Evolutionary conservation across 148 eudicot genomes (phyloP).

Genomic region (Rhododendron williamsianum): DNA sequence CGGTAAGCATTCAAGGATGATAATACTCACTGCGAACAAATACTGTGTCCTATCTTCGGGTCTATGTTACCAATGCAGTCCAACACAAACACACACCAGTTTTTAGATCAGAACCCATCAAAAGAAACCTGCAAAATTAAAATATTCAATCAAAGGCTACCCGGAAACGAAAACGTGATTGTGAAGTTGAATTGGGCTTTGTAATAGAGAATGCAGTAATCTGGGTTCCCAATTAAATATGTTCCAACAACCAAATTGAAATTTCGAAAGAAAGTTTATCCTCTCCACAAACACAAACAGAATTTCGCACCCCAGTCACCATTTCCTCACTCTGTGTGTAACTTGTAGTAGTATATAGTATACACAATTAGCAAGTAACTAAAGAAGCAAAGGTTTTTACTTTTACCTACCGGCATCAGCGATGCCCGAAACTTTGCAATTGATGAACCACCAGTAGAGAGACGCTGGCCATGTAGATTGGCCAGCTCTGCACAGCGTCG

Average conservation of each 20-base stretch:
- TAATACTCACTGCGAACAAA: background rate
- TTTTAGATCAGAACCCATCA: too few species aligned
- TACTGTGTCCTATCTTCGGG: slow-evolving; percentile 47
- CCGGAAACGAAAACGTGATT: too few species aligned
- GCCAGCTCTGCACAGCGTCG: slow-evolving; percentile 59
- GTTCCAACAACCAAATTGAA: background rate
- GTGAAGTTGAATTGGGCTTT: too few species aligned
- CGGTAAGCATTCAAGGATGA: background rate
- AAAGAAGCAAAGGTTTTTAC: background rate
- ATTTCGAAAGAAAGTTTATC: background rate
- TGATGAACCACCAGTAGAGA: slow-evolving; percentile 62
- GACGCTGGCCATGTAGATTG: slow-evolving; percentile 59
- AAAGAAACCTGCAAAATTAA: too few species aligned
- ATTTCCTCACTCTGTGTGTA: background rate
- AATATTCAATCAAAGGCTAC: too few species aligned
- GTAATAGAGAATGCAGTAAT: too few species aligned
- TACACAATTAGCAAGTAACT: background rate
- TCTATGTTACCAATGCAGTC: slow-evolving; percentile 98
- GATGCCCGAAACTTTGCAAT: slow-evolving; percentile 70
- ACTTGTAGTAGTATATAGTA: background rate
- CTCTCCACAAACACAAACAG: background rate
- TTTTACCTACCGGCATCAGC: background rate
- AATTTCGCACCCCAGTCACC: background rate
- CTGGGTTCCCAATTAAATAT: too few species aligned
- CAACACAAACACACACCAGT: slow-evolving; percentile 40